Conservation (phyloP, 192 early-diverging fungal species). For the Coemansia asiatica region DNA sequence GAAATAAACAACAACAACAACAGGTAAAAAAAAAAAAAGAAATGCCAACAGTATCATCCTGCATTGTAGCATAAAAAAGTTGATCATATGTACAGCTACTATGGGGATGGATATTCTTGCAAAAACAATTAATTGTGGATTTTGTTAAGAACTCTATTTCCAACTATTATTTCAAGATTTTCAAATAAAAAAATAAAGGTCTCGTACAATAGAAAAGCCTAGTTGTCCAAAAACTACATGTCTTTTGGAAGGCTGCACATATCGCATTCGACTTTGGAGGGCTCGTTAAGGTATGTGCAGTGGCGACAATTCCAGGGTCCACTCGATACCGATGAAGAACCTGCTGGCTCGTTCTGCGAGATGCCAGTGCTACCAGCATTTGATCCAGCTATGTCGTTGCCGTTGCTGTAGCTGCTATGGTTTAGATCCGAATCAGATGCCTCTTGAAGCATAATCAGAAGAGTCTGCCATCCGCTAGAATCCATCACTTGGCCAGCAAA, state of each 20-base stretch:
- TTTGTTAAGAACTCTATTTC: too few relatives aligned
- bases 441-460: conserved; percentile 37
- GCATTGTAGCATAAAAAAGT: too few relatives aligned
- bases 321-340: neutral
- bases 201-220: too few relatives aligned
- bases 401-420: conserved; percentile 18
- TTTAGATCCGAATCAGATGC: conserved; percentile 32
- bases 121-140: too few relatives aligned
- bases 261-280: conserved; percentile 32
- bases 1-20: too few relatives aligned
- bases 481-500: conserved; percentile 18
- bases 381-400: conserved; percentile 10
- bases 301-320: conserved; percentile 45
- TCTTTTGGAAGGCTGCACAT: conserved; percentile 49
- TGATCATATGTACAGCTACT: neutral
- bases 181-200: too few relatives aligned
- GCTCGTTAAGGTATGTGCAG: conserved; percentile 44
- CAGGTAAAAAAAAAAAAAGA: conserved; percentile 11
- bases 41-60: too few relatives aligned
- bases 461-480: conserved; percentile 46
- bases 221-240: too few relatives aligned
- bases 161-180: too few relatives aligned
- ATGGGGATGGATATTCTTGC: too few relatives aligned
- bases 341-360: neutral
- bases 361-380: neutral